These are phyloP conservation scores for Periconia sp. DNA, from an alignment of 2,329 filamentous ascomycete species.

Conservation along the genomic window DNA sequence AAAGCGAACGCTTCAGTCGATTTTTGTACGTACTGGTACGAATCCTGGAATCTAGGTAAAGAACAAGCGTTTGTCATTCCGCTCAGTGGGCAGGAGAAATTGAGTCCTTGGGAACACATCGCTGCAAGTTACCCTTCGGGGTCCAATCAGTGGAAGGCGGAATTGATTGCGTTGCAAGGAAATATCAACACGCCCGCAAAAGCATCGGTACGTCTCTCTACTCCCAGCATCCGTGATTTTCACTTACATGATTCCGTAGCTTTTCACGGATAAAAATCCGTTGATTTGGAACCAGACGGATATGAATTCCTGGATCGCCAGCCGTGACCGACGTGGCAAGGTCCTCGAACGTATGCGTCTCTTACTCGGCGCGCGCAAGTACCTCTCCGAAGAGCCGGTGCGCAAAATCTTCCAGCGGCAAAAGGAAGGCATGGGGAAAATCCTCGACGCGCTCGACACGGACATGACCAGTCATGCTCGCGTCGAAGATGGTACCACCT, in stretches of 20 bases:
- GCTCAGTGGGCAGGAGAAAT: not conserved
- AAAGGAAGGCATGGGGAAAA: slow-evolving; percentile 8
- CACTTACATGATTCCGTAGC: not conserved
- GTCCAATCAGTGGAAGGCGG: not conserved
- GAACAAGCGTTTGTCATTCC: not conserved
- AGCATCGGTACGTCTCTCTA: not conserved
- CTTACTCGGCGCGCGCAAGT: slow-evolving; percentile 7
- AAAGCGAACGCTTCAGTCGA: not conserved
- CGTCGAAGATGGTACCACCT: not conserved
- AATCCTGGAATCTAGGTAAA: not conserved
- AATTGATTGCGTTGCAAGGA: slow-evolving; percentile 3
- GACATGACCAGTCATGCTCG: slow-evolving; percentile 1
- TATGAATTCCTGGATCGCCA: not conserved
- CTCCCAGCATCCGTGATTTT: not conserved
- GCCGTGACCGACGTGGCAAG: not conserved
- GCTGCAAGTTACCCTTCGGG: not conserved
- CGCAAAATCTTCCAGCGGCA: slow-evolving; percentile 5
- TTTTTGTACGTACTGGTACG: slow-evolving; percentile 8
- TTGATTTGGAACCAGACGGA: not conserved
- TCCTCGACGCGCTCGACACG: slow-evolving; percentile 7
- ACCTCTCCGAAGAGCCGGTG: slow-evolving; percentile 2
- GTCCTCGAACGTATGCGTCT: slow-evolving; percentile 3
- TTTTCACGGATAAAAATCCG: not conserved
- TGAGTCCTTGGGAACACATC: not conserved
- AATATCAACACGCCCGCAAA: slow-evolving; percentile 3